These are phyloP conservation scores for Chlamydomonas eustigma DNA, from an alignment of 139 green algal species.

Conservation along the genomic window DNA sequence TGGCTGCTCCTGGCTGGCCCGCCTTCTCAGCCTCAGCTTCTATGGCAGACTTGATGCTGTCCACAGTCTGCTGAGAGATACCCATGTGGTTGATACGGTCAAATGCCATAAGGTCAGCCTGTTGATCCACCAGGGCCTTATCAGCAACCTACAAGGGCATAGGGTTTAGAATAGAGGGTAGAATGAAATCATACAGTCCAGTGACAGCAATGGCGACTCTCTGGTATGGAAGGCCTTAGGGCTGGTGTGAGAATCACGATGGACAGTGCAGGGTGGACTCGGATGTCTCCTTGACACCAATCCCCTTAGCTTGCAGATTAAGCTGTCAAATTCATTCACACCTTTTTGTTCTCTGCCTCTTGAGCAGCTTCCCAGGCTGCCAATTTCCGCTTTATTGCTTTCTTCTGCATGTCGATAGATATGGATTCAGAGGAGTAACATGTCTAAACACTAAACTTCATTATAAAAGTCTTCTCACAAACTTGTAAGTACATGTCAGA, in stretches of 20 bases:
- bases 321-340: no score
- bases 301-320: no score
- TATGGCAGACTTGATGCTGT: conserved; percentile 30
- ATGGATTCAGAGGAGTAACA: no score
- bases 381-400: conserved; percentile 74
- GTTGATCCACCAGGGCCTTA: conserved; percentile 47
- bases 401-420: no score
- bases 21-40: conserved; percentile 8
- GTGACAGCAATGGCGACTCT: no score
- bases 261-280: background rate
- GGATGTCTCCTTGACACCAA: no score
- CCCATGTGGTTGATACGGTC: conserved; percentile 83
- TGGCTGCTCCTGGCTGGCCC: conserved; percentile 31
- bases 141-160: conserved; percentile 42
- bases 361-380: conserved; percentile 73
- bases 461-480: no score
- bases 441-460: no score
- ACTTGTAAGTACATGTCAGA: no score
- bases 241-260: background rate
- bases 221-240: background rate
- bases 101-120: conserved; percentile 77
- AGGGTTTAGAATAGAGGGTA: background rate
- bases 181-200: no score
- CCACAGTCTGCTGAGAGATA: conserved; percentile 46
- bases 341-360: conserved; percentile 52